Conservation (phyloP, 352 stramenopile genomes). For the Globisporangium mamillatum region DNA sequence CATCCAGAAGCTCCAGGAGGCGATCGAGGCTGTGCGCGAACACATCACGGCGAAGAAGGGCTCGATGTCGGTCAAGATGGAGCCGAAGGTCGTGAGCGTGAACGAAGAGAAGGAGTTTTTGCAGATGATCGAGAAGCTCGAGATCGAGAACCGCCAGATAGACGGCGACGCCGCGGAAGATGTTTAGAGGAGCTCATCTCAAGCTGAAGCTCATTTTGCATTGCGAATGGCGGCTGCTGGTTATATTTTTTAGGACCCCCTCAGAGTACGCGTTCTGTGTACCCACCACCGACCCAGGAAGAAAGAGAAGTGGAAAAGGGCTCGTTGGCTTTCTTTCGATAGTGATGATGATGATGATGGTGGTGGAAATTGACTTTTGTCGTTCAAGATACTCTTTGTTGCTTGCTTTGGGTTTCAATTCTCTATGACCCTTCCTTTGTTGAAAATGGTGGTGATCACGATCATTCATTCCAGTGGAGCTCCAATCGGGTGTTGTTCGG, state of each 20-base stretch:
- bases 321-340: not conserved
- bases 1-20: slow-evolving; percentile 95
- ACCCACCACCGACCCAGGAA: not conserved
- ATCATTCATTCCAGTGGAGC: not conserved
- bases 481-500: slow-evolving; percentile 8
- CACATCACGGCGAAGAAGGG: slow-evolving; percentile 96
- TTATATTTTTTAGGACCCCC: slow-evolving; percentile 10
- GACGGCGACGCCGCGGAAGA: slow-evolving; percentile 98
- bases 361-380: slow-evolving; percentile 1
- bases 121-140: slow-evolving; percentile 99
- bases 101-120: slow-evolving; percentile 99
- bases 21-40: slow-evolving; percentile 94
- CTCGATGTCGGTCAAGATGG: slow-evolving; percentile 97
- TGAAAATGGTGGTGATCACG: not conserved
- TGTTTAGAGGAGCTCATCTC: slow-evolving; percentile 23
- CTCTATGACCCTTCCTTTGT: not conserved
- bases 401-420: not conserved
- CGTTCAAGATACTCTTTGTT: not conserved
- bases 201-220: not conserved
- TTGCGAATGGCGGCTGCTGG: not conserved
- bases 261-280: not conserved
- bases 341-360: not conserved
- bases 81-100: slow-evolving; percentile 97
- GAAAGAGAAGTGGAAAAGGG: not conserved
- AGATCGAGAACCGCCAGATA: slow-evolving; percentile 98